Evolutionary conservation across 202 grass and related monocot genomes (phyloP), one percentile per base, ranked within the genome.

Genomic region (Elaeis oleifera): DNA sequence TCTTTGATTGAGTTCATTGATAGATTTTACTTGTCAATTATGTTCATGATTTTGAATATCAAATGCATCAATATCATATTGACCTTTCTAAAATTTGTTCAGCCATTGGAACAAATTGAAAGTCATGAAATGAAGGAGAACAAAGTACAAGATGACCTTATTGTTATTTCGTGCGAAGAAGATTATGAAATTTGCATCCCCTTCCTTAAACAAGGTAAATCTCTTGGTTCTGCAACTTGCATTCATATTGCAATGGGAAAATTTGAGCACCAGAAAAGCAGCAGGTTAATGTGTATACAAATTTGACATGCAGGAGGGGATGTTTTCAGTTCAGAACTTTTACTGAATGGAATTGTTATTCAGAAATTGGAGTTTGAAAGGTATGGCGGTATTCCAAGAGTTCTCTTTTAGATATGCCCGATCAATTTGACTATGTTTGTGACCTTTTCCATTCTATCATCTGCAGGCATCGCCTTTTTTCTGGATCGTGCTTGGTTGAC

Each of bases 301-400:
- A 59, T 53, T 20, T 24, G 53, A 19, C 53, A 4, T 77, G 24
- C 73, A 96, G 90, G 90, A 55, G 67, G 85, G 13, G 59, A 63
- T 72, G 64, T 78, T 23, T 96, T 85, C 50, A 76, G 82, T 56
- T 85, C 87, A 2, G 87, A 88, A 70, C 75, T 90, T 70, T 69
- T 95, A 31, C 51, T 95, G 50, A 90, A 80, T 76, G 86, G 86
- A 58, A 87, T 90, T 52, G 70, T 87, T 39, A 77, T 70, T 5
- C 90, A 95, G 69, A 87, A 80, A 58, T 70, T 90, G 58, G 86
- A 87, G 63, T 90, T 87, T 16, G 68, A 73, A 53, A 90, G 85
- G 89, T 83, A 63, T 13, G 50, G 26, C 4, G 3, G 26, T 27
- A 27, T 27, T 27, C 26, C 26, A 27, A 27, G 26, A 27, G 26